Conservation (phyloP, 2,329 filamentous ascomycete genomes). For the Huntiella abstrusa region DNA sequence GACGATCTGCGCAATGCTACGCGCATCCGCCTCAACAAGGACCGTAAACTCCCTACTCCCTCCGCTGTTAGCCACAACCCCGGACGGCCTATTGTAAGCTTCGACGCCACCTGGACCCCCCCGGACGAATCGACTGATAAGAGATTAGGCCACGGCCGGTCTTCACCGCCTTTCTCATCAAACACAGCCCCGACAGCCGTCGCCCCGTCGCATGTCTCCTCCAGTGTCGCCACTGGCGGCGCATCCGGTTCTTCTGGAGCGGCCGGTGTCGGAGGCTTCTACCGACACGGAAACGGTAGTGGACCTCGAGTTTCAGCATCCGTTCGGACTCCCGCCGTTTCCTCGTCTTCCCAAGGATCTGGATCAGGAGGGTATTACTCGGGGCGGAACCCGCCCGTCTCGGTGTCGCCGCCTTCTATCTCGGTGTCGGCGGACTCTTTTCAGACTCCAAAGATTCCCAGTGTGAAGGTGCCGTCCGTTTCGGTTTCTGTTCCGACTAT, state of each 20-base stretch:
- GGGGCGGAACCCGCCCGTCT: background rate
- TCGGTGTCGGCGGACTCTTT: constrained; percentile 30
- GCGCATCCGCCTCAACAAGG: constrained; percentile 59
- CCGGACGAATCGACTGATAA: constrained; percentile 52
- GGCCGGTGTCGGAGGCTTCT: constrained; percentile 1
- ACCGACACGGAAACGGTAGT: constrained; percentile 6
- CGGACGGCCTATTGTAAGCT: constrained; percentile 92
- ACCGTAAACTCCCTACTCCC: constrained; percentile 76
- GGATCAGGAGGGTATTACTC: constrained; percentile 1
- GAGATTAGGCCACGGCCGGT: constrained; percentile 21
- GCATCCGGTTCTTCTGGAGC: constrained; percentile 1
- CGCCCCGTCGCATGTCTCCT: background rate
- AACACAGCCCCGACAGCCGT: constrained; percentile 1
- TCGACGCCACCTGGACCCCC: constrained; percentile 67
- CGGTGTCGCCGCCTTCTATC: constrained; percentile 32
- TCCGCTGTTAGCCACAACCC: constrained; percentile 79
- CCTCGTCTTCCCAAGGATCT: constrained; percentile 1
- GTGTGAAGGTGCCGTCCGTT: constrained; percentile 3
- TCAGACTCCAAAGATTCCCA: constrained; percentile 12
- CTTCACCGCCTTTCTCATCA: constrained; percentile 10
- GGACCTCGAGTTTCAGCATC: constrained; percentile 3
- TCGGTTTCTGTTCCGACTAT: constrained; percentile 7
- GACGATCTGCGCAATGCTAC: constrained; percentile 84
- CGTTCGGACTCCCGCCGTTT: constrained; percentile 1
- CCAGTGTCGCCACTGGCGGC: background rate